These are phyloP conservation scores for Cnidoscolus chayamansa DNA, from an alignment of 441 rosid species.

Conservation along the genomic window DNA sequence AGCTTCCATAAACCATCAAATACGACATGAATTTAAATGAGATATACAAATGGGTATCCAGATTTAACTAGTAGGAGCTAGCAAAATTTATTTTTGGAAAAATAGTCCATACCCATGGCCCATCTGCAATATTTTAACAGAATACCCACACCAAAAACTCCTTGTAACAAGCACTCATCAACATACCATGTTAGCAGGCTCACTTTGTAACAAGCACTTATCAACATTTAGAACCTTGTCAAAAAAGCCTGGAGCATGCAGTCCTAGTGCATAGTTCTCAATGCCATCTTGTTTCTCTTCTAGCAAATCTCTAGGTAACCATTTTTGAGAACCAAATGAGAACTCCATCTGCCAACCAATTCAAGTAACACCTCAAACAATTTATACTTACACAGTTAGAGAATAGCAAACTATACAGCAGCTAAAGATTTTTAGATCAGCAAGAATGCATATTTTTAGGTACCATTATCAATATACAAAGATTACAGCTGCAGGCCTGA, in stretches of 20 bases:
- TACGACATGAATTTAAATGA: background rate
- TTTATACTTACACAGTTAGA: background rate
- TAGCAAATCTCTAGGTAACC: constrained; percentile 63
- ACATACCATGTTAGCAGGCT: constrained; percentile 72
- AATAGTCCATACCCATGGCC: background rate
- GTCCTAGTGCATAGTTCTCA: constrained; percentile 62
- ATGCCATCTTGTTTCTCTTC: constrained; percentile 51
- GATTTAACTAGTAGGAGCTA: background rate
- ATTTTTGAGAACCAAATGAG: constrained; percentile 74
- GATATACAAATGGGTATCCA: background rate
- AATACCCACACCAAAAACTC: background rate
- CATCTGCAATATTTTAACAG: background rate
- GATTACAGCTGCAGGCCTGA: background rate
- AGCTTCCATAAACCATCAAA: background rate
- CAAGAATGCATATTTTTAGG: background rate
- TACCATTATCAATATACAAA: background rate
- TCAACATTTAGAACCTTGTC: constrained; percentile 78
- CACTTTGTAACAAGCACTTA: constrained; percentile 79
- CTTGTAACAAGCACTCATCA: constrained; percentile 1
- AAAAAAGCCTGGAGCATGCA: constrained; percentile 87
- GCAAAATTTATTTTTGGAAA: background rate
- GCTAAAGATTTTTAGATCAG: background rate
- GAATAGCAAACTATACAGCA: background rate
- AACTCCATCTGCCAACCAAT: constrained; percentile 73
- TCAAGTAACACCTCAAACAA: constrained; percentile 18